These are phyloP conservation scores for Uromyces viciae-fabae DNA, from an alignment of 1,284 basidiomycete genomes.

Conservation along the genomic window DNA sequence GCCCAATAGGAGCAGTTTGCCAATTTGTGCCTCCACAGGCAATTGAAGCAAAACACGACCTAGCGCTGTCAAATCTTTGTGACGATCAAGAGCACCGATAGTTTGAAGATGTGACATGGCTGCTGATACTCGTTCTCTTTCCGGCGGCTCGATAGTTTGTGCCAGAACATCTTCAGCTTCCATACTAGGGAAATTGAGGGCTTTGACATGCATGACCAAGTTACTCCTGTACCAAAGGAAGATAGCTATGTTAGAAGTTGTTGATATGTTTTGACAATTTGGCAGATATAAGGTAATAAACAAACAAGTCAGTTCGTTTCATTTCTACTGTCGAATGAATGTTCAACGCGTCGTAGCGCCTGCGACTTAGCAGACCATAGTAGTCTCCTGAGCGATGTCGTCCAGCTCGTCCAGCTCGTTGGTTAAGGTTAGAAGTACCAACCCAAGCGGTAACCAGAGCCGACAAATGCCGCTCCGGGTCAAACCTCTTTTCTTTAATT, in stretches of 20 bases:
- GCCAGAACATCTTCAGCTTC: slow-evolving; percentile 80
- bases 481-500: slow-evolving; percentile 89
- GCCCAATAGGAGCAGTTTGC: slow-evolving; percentile 81
- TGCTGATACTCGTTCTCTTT: slow-evolving; percentile 68
- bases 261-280: no score
- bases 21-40: slow-evolving; percentile 84
- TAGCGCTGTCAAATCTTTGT: slow-evolving; percentile 76
- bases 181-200: slow-evolving; percentile 85
- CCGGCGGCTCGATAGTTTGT: slow-evolving; percentile 85
- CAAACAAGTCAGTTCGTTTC: slow-evolving; percentile 63
- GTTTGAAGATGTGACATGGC: slow-evolving; percentile 78
- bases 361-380: slow-evolving; percentile 73
- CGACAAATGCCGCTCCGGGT: slow-evolving; percentile 80
- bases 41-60: slow-evolving; percentile 83
- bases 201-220: slow-evolving; percentile 94
- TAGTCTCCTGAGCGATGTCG: slow-evolving; percentile 88
- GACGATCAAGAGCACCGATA: slow-evolving; percentile 78
- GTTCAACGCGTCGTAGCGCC: slow-evolving; percentile 65
- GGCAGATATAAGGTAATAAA: background rate
- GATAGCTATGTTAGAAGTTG: no score
- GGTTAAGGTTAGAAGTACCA: slow-evolving; percentile 85
- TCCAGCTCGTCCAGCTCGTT: slow-evolving; percentile 88
- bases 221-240: slow-evolving; percentile 73
- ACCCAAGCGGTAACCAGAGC: slow-evolving; percentile 85
- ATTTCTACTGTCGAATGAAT: slow-evolving; percentile 91